Evolutionary conservation across 2,329 filamentous ascomycete species (phyloP), one percentile per base, ranked within the genome.

Genomic region (Hypoxylon sp.): DNA sequence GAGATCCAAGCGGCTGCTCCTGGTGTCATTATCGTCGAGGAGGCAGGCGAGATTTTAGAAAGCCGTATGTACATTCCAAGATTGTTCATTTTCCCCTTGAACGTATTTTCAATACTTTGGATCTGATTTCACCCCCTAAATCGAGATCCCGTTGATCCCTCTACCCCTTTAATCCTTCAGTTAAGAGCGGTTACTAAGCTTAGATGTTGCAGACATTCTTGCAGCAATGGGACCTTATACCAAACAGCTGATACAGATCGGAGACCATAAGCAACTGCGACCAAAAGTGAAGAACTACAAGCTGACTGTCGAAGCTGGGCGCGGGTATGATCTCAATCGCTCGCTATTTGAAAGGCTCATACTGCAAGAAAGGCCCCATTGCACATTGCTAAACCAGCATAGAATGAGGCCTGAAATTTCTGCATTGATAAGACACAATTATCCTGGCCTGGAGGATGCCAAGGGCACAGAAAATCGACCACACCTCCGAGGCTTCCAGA

Each of bases 31-130:
- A 73, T 94, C 0, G 85, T 92, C 0, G 91, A 93, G 74, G 91
- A 93, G 75, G 91, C 90, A 0, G 91, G 90, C 1, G 90, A 93
- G 67, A 91, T 93, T 2, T 79, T 92, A 0, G 91, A 93, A 74
- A 82, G 83, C 1, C 90, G 66, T 68, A 63, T 11, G 66, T 66
- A 51, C 61, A 63, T 21, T 16, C 39, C 32, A 47, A 32, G 46
- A 11, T 8, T 39, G 2, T 50, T 64, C 21, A 19, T 46, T n/a
- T 8, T 21, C 14, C 16, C 14, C 16, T 23, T n/a, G 1, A 11
- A 19, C n/a, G 8, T n/a, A 39, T 23, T 12, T 27, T 47, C 43
- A 47, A n/a, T 27, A 25, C 23, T n/a, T 14, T 27, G 23, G 25
- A 27, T n/a, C 2, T 5, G 2, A 41, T 41, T 41, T 2, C 9